These are phyloP conservation scores for Drosera capensis DNA, from an alignment of 148 eudicot species.

Conservation along the genomic window DNA sequence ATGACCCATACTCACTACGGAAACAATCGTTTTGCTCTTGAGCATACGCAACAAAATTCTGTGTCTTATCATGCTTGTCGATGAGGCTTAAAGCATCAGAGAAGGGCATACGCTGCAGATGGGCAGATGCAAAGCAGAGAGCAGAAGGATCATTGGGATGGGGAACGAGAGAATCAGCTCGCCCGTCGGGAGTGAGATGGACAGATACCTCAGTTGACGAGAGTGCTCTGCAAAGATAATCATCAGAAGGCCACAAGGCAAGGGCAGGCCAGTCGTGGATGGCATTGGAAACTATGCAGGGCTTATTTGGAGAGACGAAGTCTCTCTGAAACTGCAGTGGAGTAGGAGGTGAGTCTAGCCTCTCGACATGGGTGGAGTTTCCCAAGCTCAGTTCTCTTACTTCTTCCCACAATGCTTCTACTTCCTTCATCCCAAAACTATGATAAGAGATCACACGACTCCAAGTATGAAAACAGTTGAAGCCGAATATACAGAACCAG, in stretches of 20 bases:
- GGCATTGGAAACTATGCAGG: constrained; percentile 80
- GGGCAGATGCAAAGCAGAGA: constrained; percentile 81
- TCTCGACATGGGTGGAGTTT: constrained; percentile 33
- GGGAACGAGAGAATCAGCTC: constrained; percentile 61
- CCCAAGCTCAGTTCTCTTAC: constrained; percentile 64
- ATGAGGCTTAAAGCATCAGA: constrained; percentile 35
- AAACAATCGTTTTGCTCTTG: constrained; percentile 97
- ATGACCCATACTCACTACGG: constrained; percentile 40
- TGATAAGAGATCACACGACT: constrained; percentile 8
- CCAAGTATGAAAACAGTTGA: background rate
- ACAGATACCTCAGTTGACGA: constrained; percentile 49
- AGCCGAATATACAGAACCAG: too few species aligned
- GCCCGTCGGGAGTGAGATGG: constrained; percentile 85
- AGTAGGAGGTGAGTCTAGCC: constrained; percentile 58
- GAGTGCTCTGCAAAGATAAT: constrained; percentile 39
- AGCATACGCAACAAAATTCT: constrained; percentile 48
- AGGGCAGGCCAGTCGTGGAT: constrained; percentile 66
- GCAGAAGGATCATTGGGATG: constrained; percentile 28
- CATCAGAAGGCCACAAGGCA: constrained; percentile 60
- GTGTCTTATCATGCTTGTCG: constrained; percentile 7
- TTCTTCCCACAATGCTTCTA: constrained; percentile 64
- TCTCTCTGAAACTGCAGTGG: constrained; percentile 69
- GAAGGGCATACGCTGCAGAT: constrained; percentile 42
- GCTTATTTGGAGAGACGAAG: constrained; percentile 67
- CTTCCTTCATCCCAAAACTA: constrained; percentile 8